These are phyloP conservation scores for Echria macrotheca DNA, from an alignment of 495 filamentous ascomycete genomes.

Conservation along the genomic window DNA sequence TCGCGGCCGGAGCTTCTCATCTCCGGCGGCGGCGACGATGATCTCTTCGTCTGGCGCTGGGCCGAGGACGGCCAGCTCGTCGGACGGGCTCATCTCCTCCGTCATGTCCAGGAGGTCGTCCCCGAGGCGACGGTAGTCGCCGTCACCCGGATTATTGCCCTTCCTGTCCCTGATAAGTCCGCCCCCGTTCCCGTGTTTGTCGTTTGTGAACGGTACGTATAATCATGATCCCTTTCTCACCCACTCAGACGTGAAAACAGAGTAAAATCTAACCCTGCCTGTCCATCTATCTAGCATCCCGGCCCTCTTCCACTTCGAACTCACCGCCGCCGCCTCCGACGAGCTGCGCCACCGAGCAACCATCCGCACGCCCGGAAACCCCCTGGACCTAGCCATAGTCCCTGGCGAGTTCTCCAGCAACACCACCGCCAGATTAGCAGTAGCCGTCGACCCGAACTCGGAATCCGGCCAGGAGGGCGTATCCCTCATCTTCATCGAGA, in stretches of 20 bases:
- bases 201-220: constrained; percentile 64
- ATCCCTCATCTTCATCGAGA: constrained; percentile 17
- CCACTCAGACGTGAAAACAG: not conserved
- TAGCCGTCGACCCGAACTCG: constrained; percentile 52
- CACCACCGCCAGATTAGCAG: constrained; percentile 31
- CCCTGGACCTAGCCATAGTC: constrained; percentile 48
- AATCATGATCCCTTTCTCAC: not conserved
- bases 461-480: constrained; percentile 18
- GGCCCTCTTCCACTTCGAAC: too few relatives aligned
- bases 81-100: constrained; percentile 48
- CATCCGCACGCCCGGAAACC: constrained; percentile 52
- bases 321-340: too few relatives aligned
- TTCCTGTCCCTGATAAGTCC: constrained; percentile 14
- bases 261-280: constrained; percentile 25
- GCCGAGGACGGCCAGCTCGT: constrained; percentile 43
- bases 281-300: constrained; percentile 48
- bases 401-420: constrained; percentile 16
- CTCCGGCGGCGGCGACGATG: constrained; percentile 80
- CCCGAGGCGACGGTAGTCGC: constrained; percentile 40
- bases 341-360: constrained; percentile 45
- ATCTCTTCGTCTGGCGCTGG: constrained; percentile 83
- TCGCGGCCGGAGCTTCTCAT: constrained; percentile 56
- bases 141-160: constrained; percentile 43
- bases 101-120: constrained; percentile 28
- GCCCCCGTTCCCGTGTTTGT: constrained; percentile 44